These are phyloP conservation scores for Dryas alaskensis DNA, from an alignment of 306 rosid genomes.

Conservation along the genomic window DNA sequence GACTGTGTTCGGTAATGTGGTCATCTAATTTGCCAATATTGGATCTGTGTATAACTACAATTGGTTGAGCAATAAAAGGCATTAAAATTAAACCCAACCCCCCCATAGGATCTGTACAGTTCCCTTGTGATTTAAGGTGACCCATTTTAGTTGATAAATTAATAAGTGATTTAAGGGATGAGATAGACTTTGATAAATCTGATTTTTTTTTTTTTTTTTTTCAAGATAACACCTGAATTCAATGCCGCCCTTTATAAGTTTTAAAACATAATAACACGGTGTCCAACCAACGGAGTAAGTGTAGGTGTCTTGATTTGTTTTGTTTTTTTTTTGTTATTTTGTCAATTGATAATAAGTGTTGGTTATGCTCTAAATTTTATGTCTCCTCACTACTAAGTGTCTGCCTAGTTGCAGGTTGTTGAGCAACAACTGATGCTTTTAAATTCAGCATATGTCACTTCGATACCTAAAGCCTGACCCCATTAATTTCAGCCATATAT, in stretches of 20 bases:
- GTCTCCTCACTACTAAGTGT: neutral
- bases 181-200: neutral
- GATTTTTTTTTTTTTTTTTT: too few species aligned
- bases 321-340: neutral
- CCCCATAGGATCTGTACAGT: too few species aligned
- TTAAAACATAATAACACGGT: neutral
- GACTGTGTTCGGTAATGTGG: neutral
- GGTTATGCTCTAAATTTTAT: neutral
- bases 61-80: neutral
- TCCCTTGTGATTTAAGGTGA: too few species aligned
- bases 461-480: slow-evolving; percentile 15
- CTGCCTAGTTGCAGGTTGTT: slow-evolving; percentile 3
- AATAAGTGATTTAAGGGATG: too few species aligned
- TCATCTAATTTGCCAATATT: too few species aligned
- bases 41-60: neutral
- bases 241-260: neutral
- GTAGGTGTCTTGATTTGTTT: neutral
- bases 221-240: neutral
- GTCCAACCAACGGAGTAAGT: neutral
- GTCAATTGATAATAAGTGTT: neutral
- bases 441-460: neutral
- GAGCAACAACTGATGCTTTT: neutral
- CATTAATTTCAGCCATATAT: neutral
- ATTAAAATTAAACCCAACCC: neutral
- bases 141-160: too few species aligned